These are phyloP conservation scores for barrel medic (Medicago truncatula) DNA, from an alignment of 306 rosid genomes.

Conservation along the genomic window MtrunA17r5.0-ANR NC_053042.1:28043501-28044000, in stretches of 20 bases:
- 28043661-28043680: slow-evolving; percentile 35
- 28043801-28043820: background rate
- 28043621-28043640: slow-evolving; percentile 78
- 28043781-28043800: background rate
- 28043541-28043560: slow-evolving; percentile 83
- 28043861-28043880: slow-evolving; percentile 88
- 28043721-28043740: slow-evolving; percentile 38
- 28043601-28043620: slow-evolving; percentile 61
- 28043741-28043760: slow-evolving; percentile 49
- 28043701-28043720: slow-evolving; percentile 31
- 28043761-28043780: slow-evolving; percentile 40
- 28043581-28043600: slow-evolving; percentile 60
- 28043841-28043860: slow-evolving; percentile 69
- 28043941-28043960: background rate
- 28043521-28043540: slow-evolving; percentile 29
- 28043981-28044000: background rate
- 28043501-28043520: slow-evolving; percentile 12
- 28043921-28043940: slow-evolving; percentile 47
- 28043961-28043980: background rate
- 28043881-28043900: slow-evolving; percentile 66
- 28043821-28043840: slow-evolving; percentile 34
- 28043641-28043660: slow-evolving; percentile 50
- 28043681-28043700: background rate
- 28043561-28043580: slow-evolving; percentile 83
- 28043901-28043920: slow-evolving; percentile 96